Percentiles rank a stretch among this genome's conserved stretches.
These are phyloP conservation scores for Chrysophaeum taylorii DNA, from an alignment of 352 stramenopile genomes.

Conservation along the genomic window DNA sequence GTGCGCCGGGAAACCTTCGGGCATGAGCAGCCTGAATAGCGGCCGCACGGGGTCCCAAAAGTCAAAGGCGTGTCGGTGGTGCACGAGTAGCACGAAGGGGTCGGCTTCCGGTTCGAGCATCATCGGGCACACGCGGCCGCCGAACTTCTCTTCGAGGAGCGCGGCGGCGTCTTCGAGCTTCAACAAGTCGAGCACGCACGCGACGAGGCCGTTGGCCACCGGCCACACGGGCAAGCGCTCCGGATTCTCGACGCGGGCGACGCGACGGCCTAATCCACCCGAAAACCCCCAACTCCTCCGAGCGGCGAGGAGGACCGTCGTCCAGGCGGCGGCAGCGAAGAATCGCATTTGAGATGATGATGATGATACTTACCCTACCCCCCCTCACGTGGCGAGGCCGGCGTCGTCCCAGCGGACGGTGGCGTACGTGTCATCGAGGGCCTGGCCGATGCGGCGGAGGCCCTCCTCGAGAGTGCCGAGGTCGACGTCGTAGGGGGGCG, in stretches of 20 bases:
- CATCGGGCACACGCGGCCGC: constrained; percentile 23
- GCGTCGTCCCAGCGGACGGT: too few relatives aligned
- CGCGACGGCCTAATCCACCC: constrained; percentile 19
- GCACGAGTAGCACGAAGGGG: constrained; percentile 58
- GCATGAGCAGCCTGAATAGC: constrained; percentile 29
- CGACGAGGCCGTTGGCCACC: constrained; percentile 21
- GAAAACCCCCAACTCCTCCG: too few relatives aligned
- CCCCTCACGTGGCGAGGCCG: too few relatives aligned
- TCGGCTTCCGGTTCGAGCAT: constrained; percentile 18
- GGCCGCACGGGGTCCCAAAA: constrained; percentile 48
- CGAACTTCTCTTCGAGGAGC: constrained; percentile 24
- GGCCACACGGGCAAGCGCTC: constrained; percentile 25
- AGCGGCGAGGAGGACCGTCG: too few relatives aligned
- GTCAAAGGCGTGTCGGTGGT: constrained; percentile 57
- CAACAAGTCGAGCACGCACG: constrained; percentile 1
- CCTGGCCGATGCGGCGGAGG: too few relatives aligned
- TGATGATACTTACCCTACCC: too few relatives aligned
- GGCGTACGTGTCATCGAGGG: too few relatives aligned
- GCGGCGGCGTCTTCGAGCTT: constrained; percentile 19
- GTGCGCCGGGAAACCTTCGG: constrained; percentile 69
- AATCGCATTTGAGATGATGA: too few relatives aligned
- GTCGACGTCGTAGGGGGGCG: constrained; percentile 33
- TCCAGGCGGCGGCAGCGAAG: too few relatives aligned
- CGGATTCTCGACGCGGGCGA: constrained; percentile 7
- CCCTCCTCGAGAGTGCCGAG: too few relatives aligned